Base-by-base conservation (phyloP, 306 rosid species). In the Cyclanthera cordifolia region DNA sequence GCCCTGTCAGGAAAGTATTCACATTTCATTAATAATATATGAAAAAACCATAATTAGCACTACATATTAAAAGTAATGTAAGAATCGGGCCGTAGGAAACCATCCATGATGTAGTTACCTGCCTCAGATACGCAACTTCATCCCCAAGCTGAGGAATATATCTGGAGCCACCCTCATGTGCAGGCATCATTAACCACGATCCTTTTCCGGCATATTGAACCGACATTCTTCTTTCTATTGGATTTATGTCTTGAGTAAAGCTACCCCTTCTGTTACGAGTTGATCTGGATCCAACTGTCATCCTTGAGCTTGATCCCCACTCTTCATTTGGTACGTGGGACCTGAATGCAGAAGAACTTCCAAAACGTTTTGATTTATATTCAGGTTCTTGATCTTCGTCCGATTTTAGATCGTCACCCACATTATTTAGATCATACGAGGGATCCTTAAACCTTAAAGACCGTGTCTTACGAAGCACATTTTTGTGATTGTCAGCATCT, bases 71-170 rank as follows among this genome's bases (percentile, higher is more conserved):
- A 55, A 30, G n/a, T 59, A 27, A 73, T 50, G 57, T 43, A 70
- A 24, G 46, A 76, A 64, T 69, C 59, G 16, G 24, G 21, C 15
- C 72, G 70, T 43, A 71, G 48, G 71, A 63, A 69, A 67, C 49
- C 37, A 79, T 28, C 43, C 54, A 46, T 52, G 49, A 66, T 71
- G 51, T 49, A 72, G 79, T 71, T 79, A 88, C 99, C 96, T 94
- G 99, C 79, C 90, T 88, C 81, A 94, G 76, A 86, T 94, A 94
- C 50, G 82, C 90, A 52, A 94, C 96, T 79, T 83, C 96, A 80
- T 94, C 99, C 54, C 96, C 96, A 72, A 79, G 87, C 75, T 94
- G 99, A 30, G 99, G 99, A 75, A 94, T 90, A 80, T 86, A 94
- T 75, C 99, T 79, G 72, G 90, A 85, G 61, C 96, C 95, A 77